Evolutionary conservation across 1,284 basidiomycete species (phyloP).

Genomic region (Ustilago trichophora): DNA sequence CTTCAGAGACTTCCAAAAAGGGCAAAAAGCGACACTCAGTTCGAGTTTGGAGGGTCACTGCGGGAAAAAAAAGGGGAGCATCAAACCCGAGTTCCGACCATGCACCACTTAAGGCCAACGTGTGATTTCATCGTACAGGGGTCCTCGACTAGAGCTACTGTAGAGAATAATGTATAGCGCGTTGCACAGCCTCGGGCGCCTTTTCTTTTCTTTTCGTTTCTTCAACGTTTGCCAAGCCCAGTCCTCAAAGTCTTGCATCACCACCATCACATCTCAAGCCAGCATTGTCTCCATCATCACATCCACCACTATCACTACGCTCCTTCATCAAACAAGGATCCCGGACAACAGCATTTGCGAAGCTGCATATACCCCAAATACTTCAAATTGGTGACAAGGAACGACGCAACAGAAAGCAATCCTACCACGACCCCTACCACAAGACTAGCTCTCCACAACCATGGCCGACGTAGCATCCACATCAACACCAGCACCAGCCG

Average conservation of each 20-base stretch:
- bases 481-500: constrained; percentile 14
- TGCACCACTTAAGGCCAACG: not conserved
- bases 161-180: not conserved
- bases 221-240: constrained; percentile 11
- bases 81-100: constrained; percentile 15
- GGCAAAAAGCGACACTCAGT: not conserved
- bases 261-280: too few relatives aligned
- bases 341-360: too few relatives aligned
- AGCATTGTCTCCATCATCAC: not conserved
- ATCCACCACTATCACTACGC: not conserved
- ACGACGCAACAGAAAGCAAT: too few relatives aligned
- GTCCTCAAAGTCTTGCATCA: too few relatives aligned
- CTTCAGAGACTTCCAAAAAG: not conserved
- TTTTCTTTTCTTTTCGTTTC: too few relatives aligned
- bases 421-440: not conserved
- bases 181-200: constrained; percentile 12
- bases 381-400: too few relatives aligned
- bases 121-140: constrained; percentile 37
- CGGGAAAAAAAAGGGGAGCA: not conserved
- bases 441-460: not conserved
- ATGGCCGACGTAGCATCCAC: constrained; percentile 43
- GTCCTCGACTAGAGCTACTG: constrained; percentile 1
- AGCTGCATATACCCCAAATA: too few relatives aligned
- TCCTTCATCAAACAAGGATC: too few relatives aligned
- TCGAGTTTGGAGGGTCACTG: constrained; percentile 36